Base-by-base conservation (phyloP, 768 basidiomycete genomes). In the Trametes cinnabarina region DNA sequence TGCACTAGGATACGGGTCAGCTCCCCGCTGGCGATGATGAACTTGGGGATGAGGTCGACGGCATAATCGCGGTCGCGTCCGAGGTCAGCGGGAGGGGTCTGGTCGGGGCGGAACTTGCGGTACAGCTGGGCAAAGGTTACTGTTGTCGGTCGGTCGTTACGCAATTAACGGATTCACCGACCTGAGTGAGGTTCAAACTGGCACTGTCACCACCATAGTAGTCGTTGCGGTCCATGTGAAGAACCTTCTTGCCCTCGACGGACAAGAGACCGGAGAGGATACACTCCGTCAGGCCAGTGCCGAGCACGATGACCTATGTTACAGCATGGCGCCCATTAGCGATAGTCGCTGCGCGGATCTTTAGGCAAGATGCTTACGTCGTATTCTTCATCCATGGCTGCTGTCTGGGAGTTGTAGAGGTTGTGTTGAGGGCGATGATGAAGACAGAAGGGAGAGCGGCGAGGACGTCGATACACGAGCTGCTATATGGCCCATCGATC, bases 231-330 rank as follows among this genome's bases (percentile, higher is more conserved):
- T 96, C 94, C 83, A 97, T 98, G 75, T 99, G 97, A 49, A 99
- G 86, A 68, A 99, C 97, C 78, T 98, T 99, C 84, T 98, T 98
- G 63, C 97, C 96, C 73, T 98, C 97, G 43, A 98, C 96, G n/a
- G 96, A 98, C 67, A 99, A 81, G 67, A 99, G 77, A 35, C 97
- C 97, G 15, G 97, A 98, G 61, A 99, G 85, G 73, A 98, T 95
- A 77, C 97, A 98, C 74, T 99, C 97, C 26, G 96, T 98, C 70
- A 99, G 78, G 61, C 97, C 97, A 61, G 97, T 99, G 60, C 97
- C 97, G 67, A 98, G 84, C 63, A 94, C 88, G 73, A 93, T 83
- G 73, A 91, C 90, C 90, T 92, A 71, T 40, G 22, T 43, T 30
- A 32, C n/a, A 3, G 17, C 32, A 32, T 2, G 30, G 30, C 6